Conservation (phyloP, 441 rosid species). For the Metrosideros polymorpha region DNA sequence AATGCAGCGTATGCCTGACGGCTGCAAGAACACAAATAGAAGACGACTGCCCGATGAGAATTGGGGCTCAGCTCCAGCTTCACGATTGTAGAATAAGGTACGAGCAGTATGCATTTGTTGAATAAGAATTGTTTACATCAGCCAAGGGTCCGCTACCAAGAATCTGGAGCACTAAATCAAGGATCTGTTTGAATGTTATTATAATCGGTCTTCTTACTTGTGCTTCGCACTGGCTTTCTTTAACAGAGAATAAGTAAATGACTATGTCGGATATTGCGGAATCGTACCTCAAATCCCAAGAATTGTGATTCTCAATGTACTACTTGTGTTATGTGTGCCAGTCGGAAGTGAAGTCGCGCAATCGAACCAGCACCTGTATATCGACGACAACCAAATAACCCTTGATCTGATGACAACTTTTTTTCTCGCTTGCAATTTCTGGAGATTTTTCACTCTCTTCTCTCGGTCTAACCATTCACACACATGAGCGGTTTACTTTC, state of each 20-base stretch:
- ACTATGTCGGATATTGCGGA: too few species aligned
- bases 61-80: neutral
- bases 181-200: neutral
- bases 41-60: neutral
- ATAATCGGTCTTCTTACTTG: too few species aligned
- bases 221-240: too few species aligned
- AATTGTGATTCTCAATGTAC: neutral
- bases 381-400: neutral
- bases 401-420: neutral
- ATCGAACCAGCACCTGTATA: neutral
- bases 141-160: neutral
- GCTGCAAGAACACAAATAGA: neutral
- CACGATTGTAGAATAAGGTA: neutral
- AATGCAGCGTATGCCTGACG: neutral
- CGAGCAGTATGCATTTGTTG: neutral
- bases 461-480: neutral
- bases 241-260: too few species aligned
- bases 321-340: neutral
- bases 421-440: neutral
- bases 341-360: neutral
- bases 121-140: neutral
- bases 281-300: neutral
- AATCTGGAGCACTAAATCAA: neutral
- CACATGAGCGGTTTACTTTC: neutral
- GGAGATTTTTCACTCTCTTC: neutral